Conservation (phyloP, 805 yeast species). For the Pichia eremophila region DNA sequence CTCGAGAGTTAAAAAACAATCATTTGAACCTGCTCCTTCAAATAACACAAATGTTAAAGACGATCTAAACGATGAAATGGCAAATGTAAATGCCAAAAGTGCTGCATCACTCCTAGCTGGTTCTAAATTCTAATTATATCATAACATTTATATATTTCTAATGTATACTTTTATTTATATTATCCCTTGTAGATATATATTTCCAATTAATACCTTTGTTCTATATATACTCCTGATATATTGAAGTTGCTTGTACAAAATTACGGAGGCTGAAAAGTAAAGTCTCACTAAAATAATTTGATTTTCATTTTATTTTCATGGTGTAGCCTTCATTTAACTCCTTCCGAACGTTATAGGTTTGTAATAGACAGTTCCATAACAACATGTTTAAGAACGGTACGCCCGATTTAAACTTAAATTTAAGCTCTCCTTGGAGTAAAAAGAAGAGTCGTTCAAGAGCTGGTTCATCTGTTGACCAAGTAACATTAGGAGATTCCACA, state of each 20-base stretch:
- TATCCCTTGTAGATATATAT: too few relatives aligned
- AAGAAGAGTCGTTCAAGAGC: background rate
- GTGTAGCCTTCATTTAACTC: too few relatives aligned
- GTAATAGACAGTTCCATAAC: too few relatives aligned
- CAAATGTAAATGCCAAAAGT: conserved; percentile 61
- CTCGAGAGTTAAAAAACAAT: conserved; percentile 22
- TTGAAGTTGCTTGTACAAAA: too few relatives aligned
- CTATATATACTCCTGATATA: too few relatives aligned
- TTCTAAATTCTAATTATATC: conserved; percentile 35
- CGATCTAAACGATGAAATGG: conserved; percentile 9
- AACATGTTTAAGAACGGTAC: conserved; percentile 5
- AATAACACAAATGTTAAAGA: background rate
- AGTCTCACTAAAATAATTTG: too few relatives aligned
- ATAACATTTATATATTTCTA: too few relatives aligned
- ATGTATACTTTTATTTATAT: too few relatives aligned
- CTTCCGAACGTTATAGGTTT: too few relatives aligned
- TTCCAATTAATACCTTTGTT: too few relatives aligned
- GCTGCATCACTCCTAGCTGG: conserved; percentile 79
- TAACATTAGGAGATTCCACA: background rate
- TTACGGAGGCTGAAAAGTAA: too few relatives aligned
- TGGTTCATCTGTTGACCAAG: background rate
- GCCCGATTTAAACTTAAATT: conserved; percentile 4
- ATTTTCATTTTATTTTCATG: too few relatives aligned
- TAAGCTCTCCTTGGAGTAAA: conserved; percentile 5
- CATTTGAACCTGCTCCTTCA: background rate